Base-by-base conservation (phyloP, 805 yeast genomes). In the Spencermartinsiella europaea region DNA sequence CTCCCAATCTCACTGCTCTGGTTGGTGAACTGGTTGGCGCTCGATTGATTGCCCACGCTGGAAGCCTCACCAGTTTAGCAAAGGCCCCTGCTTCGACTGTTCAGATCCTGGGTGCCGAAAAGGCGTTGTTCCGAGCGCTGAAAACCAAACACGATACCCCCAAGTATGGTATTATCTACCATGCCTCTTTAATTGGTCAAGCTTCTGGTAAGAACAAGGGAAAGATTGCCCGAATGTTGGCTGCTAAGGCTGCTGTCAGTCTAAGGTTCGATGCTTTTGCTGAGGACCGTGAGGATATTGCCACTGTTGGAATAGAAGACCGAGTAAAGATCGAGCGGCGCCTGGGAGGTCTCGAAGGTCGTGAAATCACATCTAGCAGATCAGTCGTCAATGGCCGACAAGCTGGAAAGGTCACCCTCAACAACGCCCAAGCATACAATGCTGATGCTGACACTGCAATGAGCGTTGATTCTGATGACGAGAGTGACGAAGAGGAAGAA, bases 21-120 rank as follows among this genome's bases (percentile, higher is more conserved):
- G 95, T 93, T 53, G 99, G 99, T 65, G 99, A 93, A 74, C 80
- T 93, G 58, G 95, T 93, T 42, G 99, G 99, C 71, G 99, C 99
- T 51, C 81, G 99, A 73, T 79, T 93, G 66, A 93, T 93, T 67
- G 93, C 99, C 37, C 99, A 93, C 68, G 83, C 98, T 45, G 99
- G 99, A 63, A 86, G 96, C 57, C 75, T 93, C 61, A 83, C 90
- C 61, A 87, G 95, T 49, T 77, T 93, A 61, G 95, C 99, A 57
- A 93, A 93, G 75, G 95, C 97, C 42, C 98, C 99, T 58, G 98
- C 99, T 52, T 93, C 99, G 19, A 93, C 99, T 48, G 84, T 93
- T 55, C 99, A 93, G 77, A 91, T 93, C 58, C 78, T 93, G 67
- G 99, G 99, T 70, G 98, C 99, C 55, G 99, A 93, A 75, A 93